Base-by-base conservation (phyloP, 352 stramenopile species). In the Poterioochromonas sp. region DNA sequence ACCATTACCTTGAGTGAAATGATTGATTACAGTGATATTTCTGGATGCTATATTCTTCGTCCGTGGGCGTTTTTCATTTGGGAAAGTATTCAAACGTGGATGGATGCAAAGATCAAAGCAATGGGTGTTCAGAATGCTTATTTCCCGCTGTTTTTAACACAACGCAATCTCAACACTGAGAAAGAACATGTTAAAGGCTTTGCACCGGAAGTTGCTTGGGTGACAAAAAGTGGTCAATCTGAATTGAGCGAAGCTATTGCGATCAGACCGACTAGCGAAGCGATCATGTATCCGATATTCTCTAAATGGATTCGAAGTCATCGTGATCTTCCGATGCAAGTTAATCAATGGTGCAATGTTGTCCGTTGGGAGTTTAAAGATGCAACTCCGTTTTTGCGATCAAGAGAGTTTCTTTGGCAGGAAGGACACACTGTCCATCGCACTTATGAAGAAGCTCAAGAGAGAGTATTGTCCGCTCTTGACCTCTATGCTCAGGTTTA, bases 341-440 rank as follows among this genome's bases (percentile, higher is more conserved):
- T 99, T 58, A 99, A 99, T 87, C 96, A 99, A 87, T 99, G 96
- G 96, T 97, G 94, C 82, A 99, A 99, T 83, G 95, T 99, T 22
- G 95, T 99, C 22, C 90, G 96, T 40, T 99, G 96, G 96, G 96
- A 99, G 84, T 99, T 99, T 82, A 95, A 95, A 81, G 84, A 95
- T 83, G 94, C 96, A 15, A 99, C 96, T 78, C 96, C 96, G 0
- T 99, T 99, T 82, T 92, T 99, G 41, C 90, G 95, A 73, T 98
- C 93, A 44, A 88, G 95, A 51, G 96, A 99, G 86, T 99, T 99
- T 84, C 83, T 99, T 71, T 99, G 96, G 96, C 91, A 96, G 82
- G 96, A 99, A 85, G 96, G 96, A 68, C 96, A 99, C 89, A 99
- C 95, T 35, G 96, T 96, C 5, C 96, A 98, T 87, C 91, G 93